Base-by-base conservation (phyloP, 371 early-diverging fungal genomes). In the Quaeritorhiza haematococci region DNA sequence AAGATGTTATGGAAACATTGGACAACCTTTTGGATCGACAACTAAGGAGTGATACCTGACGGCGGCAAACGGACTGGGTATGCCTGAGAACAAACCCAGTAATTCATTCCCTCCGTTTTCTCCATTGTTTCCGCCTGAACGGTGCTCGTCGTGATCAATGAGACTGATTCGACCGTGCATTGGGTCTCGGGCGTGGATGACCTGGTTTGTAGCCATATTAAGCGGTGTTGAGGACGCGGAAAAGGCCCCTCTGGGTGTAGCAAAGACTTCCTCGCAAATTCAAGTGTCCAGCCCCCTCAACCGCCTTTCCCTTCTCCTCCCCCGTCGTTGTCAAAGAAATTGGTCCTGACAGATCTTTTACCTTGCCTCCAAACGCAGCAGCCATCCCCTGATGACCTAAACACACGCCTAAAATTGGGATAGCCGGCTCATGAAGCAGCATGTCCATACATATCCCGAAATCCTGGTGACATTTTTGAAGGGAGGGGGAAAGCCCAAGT, bases 361-460 rank as follows among this genome's bases (percentile, higher is more conserved):
- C 88, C 58, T 84, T 81, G 8, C 88, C 91, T 6, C 94, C 96
- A 61, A 88, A 86, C 8, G 77, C 78, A 49, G 78, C 68, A 0
- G 88, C 94, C 24, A 94, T 84, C 4, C 95, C 91, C 69, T 99
- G 98, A 71, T 95, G 92, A 0, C 99, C 99, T 38, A 99, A 74
- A 68, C 99, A 99, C 0, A 99, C 91, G 45, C 99, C 99, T 53
- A 99, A 82, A 8, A 97, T 75, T 1, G 99, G 98, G 55, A 86
- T 68, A 13, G 68, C 64, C 3, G 42, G 23, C 1, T 38, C 32
- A 21, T 80, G 66, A 30, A 73, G 53, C 27, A 96, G 66, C 13
- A 93, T 62, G 10, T 84, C 72, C 3, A 66, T 65, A 63, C 91
- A 91, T 28, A 92, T 67, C 5, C 93, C 94, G 81, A 92, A 90